Conservation (phyloP, 345 rosid species). For the Dipteronia dyeriana region DNA sequence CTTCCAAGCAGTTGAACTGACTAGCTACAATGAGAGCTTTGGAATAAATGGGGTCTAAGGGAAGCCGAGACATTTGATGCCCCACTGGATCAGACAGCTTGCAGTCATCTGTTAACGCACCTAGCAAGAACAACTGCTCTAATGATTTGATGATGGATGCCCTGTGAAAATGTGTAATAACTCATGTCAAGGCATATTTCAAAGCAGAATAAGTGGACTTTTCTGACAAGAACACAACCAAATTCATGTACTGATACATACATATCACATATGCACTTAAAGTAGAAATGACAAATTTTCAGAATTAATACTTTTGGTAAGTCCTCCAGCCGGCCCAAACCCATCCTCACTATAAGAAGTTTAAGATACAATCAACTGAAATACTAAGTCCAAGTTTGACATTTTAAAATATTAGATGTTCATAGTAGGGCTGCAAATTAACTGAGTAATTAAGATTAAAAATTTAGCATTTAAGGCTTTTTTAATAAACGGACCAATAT, state of each 20-base stretch:
- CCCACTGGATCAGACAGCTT: constrained; percentile 81
- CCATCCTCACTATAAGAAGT: too few relatives aligned
- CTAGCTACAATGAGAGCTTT: constrained; percentile 83
- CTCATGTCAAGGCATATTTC: constrained; percentile 5
- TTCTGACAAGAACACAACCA: background rate
- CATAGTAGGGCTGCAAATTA: background rate
- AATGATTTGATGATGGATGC: constrained; percentile 71
- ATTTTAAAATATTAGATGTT: background rate
- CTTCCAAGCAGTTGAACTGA: constrained; percentile 85
- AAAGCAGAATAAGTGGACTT: background rate
- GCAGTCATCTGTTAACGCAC: constrained; percentile 87
- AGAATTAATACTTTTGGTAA: background rate
- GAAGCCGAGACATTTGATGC: constrained; percentile 90
- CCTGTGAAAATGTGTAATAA: constrained; percentile 51
- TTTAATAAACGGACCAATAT: background rate
- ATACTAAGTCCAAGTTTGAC: background rate
- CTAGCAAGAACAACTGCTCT: constrained; percentile 76
- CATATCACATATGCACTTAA: background rate
- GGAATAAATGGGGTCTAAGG: constrained; percentile 84
- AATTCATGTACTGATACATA: background rate
- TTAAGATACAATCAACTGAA: background rate
- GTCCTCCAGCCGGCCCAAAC: background rate
- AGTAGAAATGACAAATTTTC: background rate
- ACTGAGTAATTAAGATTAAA: background rate
- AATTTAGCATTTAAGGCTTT: background rate